Conservation (phyloP, 805 yeast genomes). For the Barnettozyma sucrosica region DNA sequence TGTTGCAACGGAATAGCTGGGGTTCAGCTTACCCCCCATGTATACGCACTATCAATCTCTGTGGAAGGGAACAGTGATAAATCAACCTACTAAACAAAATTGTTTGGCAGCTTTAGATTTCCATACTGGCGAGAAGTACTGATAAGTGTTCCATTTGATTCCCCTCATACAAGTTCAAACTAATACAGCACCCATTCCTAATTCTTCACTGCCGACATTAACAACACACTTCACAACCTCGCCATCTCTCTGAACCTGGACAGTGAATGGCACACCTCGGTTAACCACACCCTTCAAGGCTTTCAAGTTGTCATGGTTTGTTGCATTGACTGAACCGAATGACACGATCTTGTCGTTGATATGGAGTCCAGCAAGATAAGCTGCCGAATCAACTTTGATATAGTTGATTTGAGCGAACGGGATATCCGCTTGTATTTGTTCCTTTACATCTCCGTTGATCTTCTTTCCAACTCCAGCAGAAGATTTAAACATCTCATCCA, state of each 20-base stretch:
- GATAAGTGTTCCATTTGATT: too few relatives aligned
- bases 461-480: background rate
- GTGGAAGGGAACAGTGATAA: too few relatives aligned
- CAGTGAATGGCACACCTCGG: background rate
- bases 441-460: background rate
- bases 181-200: background rate
- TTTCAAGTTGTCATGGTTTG: constrained; percentile 48
- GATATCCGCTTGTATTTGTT: background rate
- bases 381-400: background rate
- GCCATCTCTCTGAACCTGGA: background rate
- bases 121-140: too few relatives aligned
- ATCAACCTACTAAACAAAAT: too few relatives aligned
- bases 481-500: constrained; percentile 38
- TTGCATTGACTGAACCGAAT: constrained; percentile 50
- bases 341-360: constrained; percentile 5
- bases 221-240: background rate
- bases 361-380: background rate
- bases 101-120: too few relatives aligned
- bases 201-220: background rate
- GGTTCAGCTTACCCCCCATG: too few relatives aligned
- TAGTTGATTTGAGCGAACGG: background rate
- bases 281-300: background rate
- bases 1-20: too few relatives aligned
- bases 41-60: too few relatives aligned
- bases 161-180: background rate